Conservation (phyloP, 345 rosid species). For the Citropsis articulata region DNA sequence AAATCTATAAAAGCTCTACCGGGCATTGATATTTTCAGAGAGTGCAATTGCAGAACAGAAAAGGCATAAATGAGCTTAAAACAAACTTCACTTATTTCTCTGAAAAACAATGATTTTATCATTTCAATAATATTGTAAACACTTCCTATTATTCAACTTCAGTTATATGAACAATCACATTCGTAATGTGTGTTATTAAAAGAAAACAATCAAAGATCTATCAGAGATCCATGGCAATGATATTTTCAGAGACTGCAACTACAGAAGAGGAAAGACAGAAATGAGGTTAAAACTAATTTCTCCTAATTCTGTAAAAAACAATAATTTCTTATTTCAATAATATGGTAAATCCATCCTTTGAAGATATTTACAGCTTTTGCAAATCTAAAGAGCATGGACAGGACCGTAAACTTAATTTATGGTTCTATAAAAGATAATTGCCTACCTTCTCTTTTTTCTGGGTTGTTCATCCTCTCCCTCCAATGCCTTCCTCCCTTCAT, state of each 20-base stretch:
- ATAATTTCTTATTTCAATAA: neutral
- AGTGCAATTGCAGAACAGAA: neutral
- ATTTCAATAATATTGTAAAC: neutral
- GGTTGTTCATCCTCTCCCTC: slow-evolving; percentile 62
- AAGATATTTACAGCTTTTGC: neutral
- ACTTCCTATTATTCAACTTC: neutral
- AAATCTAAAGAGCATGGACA: neutral
- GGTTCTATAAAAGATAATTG: neutral
- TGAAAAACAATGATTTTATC: neutral
- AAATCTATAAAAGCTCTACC: neutral
- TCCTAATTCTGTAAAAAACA: neutral
- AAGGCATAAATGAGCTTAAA: neutral
- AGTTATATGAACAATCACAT: neutral
- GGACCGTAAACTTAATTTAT: neutral
- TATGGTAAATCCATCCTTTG: neutral
- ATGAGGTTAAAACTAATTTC: neutral
- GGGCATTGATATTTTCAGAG: neutral
- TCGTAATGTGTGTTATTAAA: neutral
- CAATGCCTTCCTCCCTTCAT: slow-evolving; percentile 51
- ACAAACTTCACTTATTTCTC: neutral
- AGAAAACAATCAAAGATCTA: neutral
- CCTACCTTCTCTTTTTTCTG: slow-evolving; percentile 72
- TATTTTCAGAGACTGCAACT: neutral
- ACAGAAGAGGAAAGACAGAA: neutral
- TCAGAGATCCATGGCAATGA: neutral